phyloP scores from a whole-genome alignment of 108 stramenopile species.

The Cyclotella baltica region DNA sequence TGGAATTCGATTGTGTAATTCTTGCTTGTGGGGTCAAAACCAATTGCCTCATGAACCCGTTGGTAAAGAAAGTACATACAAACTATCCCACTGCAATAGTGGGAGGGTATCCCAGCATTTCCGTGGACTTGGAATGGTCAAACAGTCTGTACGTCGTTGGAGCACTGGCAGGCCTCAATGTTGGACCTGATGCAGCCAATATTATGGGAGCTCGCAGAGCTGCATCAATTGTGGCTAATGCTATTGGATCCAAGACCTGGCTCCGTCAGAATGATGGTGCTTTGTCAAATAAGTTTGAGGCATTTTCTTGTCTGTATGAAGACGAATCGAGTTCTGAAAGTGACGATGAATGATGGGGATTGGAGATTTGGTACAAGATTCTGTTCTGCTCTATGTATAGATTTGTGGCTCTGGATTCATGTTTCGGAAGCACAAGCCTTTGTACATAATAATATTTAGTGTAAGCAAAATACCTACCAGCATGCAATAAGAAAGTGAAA shows the following conservation, averaged over 20 bases:
- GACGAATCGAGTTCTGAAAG: constrained; percentile 29
- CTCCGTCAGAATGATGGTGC: constrained; percentile 45
- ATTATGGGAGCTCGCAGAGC: constrained; percentile 75
- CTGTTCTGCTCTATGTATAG: too few relatives aligned
- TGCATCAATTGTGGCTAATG: constrained; percentile 61
- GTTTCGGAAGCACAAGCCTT: too few relatives aligned
- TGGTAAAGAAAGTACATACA: constrained; percentile 31
- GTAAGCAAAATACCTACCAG: too few relatives aligned
- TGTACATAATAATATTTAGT: too few relatives aligned
- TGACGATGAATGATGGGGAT: constrained; percentile 13
- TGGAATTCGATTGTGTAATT: constrained; percentile 50
- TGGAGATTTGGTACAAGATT: not conserved
- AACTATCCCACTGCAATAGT: constrained; percentile 41
- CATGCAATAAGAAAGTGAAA: too few relatives aligned
- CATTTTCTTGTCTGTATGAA: constrained; percentile 27
- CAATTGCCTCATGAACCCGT: constrained; percentile 45
- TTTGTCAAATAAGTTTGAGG: constrained; percentile 46
- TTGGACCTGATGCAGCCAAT: constrained; percentile 78
- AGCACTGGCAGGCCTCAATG: constrained; percentile 58
- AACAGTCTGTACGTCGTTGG: constrained; percentile 64
- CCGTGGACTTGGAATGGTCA: constrained; percentile 65
- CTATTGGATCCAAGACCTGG: constrained; percentile 58
- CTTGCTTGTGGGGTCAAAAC: constrained; percentile 68
- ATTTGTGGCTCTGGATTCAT: too few relatives aligned
- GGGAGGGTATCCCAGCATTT: constrained; percentile 66